Evolutionary conservation across 345 rosid genomes (phyloP).

Genomic region (Garcia nutans): DNA sequence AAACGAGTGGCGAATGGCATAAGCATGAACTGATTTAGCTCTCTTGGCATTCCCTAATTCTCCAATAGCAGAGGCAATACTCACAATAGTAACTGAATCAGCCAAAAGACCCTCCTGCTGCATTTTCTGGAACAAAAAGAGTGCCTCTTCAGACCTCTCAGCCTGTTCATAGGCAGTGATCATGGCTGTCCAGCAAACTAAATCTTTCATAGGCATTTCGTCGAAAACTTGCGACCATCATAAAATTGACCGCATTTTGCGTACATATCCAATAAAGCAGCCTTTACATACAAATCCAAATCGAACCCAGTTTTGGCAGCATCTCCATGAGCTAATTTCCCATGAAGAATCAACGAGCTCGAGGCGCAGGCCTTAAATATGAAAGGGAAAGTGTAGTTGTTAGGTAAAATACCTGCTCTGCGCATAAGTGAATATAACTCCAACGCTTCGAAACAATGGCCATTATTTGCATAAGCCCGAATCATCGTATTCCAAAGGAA

Average conservation of each 20-base stretch:
- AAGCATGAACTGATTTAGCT: conserved; percentile 34
- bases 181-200: conserved; percentile 54
- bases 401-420: conserved; percentile 31
- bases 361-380: conserved; percentile 44
- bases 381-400: conserved; percentile 46
- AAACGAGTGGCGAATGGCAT: conserved; percentile 28
- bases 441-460: conserved; percentile 34
- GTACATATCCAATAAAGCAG: conserved; percentile 42
- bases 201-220: conserved; percentile 43
- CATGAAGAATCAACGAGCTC: conserved; percentile 31
- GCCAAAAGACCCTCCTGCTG: conserved; percentile 30
- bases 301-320: conserved; percentile 38
- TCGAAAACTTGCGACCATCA: conserved; percentile 41
- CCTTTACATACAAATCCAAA: conserved; percentile 32
- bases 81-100: conserved; percentile 43
- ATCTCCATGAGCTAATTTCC: conserved; percentile 40
- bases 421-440: conserved; percentile 45
- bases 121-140: conserved; percentile 21
- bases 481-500: conserved; percentile 54
- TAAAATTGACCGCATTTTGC: conserved; percentile 34
- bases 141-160: conserved; percentile 25
- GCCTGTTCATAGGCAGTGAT: conserved; percentile 38
- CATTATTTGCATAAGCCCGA: conserved; percentile 45
- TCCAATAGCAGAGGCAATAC: conserved; percentile 53
- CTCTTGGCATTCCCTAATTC: conserved; percentile 39